Evolutionary conservation across 2,329 filamentous ascomycete genomes (phyloP).

Genomic region (Amylocarpus encephaloides): DNA sequence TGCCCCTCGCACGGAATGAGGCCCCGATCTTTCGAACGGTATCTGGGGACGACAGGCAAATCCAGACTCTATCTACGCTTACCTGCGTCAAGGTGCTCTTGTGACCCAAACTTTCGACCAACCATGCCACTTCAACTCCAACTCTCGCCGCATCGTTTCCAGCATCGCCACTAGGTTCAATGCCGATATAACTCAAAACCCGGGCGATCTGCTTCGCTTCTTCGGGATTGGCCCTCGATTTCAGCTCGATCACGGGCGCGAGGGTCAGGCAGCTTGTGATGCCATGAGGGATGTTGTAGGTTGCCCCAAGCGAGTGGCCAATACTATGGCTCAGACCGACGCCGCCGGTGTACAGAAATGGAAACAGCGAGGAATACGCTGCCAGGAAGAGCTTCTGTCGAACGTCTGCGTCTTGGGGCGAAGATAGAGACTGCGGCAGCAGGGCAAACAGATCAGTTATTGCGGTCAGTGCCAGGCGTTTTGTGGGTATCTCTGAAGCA

Average conservation of each 20-base stretch:
- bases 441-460: slow-evolving; percentile 41
- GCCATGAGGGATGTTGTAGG: slow-evolving; percentile 50
- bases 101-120: slow-evolving; percentile 39
- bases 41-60: too few relatives aligned
- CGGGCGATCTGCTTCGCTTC: slow-evolving; percentile 40
- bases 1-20: too few relatives aligned
- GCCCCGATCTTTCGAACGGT: too few relatives aligned
- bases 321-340: slow-evolving; percentile 42
- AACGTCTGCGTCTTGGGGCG: slow-evolving; percentile 39
- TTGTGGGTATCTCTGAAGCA: slow-evolving; percentile 43
- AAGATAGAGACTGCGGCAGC: slow-evolving; percentile 40
- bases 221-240: slow-evolving; percentile 37
- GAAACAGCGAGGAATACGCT: slow-evolving; percentile 43
- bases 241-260: slow-evolving; percentile 47
- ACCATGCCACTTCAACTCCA: slow-evolving; percentile 37
- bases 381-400: slow-evolving; percentile 48
- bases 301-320: slow-evolving; percentile 47
- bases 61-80: too few relatives aligned
- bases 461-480: slow-evolving; percentile 39
- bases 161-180: slow-evolving; percentile 34
- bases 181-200: slow-evolving; percentile 38
- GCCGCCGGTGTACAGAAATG: slow-evolving; percentile 43
- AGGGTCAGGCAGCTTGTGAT: slow-evolving; percentile 49
- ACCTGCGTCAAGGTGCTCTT: slow-evolving; percentile 41
- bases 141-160: slow-evolving; percentile 39